These are phyloP conservation scores for Castanopsis chinensis DNA, from an alignment of 306 rosid genomes.

Conservation along the genomic window DNA sequence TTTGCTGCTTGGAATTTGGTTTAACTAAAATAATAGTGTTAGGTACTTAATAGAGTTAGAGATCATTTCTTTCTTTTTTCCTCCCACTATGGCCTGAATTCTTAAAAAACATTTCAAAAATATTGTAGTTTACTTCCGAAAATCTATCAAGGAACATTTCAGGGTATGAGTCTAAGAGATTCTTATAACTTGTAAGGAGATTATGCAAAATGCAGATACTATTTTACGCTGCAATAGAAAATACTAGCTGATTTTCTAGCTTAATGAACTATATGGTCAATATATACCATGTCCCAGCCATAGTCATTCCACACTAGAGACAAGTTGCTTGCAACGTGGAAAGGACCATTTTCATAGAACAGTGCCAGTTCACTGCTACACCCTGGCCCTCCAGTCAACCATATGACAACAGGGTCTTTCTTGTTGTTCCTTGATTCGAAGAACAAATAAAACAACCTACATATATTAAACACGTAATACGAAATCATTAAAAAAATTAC, in stretches of 20 bases:
- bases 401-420: conserved; percentile 72
- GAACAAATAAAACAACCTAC: conserved; percentile 93
- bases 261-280: background rate
- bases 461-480: background rate
- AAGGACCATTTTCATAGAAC: conserved; percentile 96
- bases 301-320: conserved; percentile 82
- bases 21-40: no score
- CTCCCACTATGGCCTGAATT: no score
- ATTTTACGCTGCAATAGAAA: background rate
- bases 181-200: background rate
- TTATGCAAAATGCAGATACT: background rate
- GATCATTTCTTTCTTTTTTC: no score
- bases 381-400: conserved; percentile 97
- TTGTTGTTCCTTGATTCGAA: conserved; percentile 73
- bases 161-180: background rate
- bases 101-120: no score
- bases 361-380: conserved; percentile 90
- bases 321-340: conserved; percentile 54
- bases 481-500: no score
- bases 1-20: no score
- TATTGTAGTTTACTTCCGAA: background rate
- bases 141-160: background rate
- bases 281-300: conserved; percentile 84
- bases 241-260: background rate
- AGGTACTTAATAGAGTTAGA: no score